Base-by-base conservation (phyloP, 495 filamentous ascomycete genomes). In the Apiosordaria backusii region DNA sequence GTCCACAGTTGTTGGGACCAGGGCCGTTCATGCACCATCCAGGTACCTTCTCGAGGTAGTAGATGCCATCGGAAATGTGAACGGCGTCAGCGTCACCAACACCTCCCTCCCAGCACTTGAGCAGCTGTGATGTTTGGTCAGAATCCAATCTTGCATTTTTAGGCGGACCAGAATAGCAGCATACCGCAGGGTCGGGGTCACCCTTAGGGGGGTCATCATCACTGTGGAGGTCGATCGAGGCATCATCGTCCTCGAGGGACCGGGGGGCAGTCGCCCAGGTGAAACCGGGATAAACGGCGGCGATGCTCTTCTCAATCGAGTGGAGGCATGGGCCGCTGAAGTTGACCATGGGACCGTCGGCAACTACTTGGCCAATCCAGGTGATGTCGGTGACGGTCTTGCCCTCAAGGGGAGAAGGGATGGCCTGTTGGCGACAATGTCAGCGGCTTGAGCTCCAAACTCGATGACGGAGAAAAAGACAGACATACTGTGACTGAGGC, bases 261-360 rank as follows among this genome's bases (percentile, higher is more conserved):
- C 9, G 53, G 53, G 53, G 53, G 9, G 53, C 53, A 21, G 53
- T 55, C 3, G n/a, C 53, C 53, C 53, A 55, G 18, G 53, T 55
- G 18, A 55, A 55, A 18, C 53, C 53, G 5, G 53, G 53, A 55
- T 55, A 24, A 13, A 55, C 19, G 5, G 53, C 16, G 5, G n/a
- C 22, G 9, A 55, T 21, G 13, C 18, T 9, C 53, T 21, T 9
- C 53, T 55, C 53, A 13, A 55, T 55, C 16, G 18, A 3, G 4
- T 5, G 19, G 10, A 55, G 22, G 9, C 16, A 21, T 9, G 19
- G n/a, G 53, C 53, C 53, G n/a, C 16, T 55, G 53, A 55, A 21
- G 53, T 55, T 55, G 53, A 55, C 53, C 19, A 55, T 55, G n/a
- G 53, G n/a, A 18, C 53, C 53, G 18, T 55, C 18, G 53, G 53